Conservation (phyloP, 768 basidiomycete genomes). For the Rubroboletus pulcherrimus region DNA sequence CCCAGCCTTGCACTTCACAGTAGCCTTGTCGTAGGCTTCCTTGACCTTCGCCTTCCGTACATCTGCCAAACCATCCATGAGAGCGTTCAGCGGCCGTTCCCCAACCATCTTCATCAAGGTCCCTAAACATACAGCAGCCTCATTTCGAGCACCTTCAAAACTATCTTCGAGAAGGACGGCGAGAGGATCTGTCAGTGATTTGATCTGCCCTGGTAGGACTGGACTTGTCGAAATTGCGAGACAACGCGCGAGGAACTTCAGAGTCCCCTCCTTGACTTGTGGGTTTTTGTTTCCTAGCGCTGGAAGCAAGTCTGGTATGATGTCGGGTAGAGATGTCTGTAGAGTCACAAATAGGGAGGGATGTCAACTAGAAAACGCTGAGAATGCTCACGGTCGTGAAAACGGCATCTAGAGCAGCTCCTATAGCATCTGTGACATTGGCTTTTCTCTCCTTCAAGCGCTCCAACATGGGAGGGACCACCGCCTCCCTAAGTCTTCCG, state of each 20-base stretch:
- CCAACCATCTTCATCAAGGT: slow-evolving; percentile 96
- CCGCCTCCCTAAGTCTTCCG: slow-evolving; percentile 63
- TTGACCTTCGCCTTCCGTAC: slow-evolving; percentile 89
- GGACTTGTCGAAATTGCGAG: slow-evolving; percentile 68
- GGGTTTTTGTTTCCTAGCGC: slow-evolving; percentile 89
- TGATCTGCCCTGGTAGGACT: slow-evolving; percentile 72
- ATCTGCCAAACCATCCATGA: slow-evolving; percentile 83
- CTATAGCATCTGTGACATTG: slow-evolving; percentile 86
- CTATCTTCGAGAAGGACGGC: slow-evolving; percentile 80
- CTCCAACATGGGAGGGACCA: slow-evolving; percentile 78
- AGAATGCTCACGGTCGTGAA: slow-evolving; percentile 66
- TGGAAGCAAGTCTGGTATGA: slow-evolving; percentile 76
- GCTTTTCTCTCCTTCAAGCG: slow-evolving; percentile 92
- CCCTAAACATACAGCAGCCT: slow-evolving; percentile 86
- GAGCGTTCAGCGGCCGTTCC: slow-evolving; percentile 82
- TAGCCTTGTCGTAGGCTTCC: slow-evolving; percentile 88
- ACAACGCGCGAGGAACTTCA: slow-evolving; percentile 81
- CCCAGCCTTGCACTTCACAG: slow-evolving; percentile 83
- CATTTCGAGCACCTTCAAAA: slow-evolving; percentile 82
- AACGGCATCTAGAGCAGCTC: slow-evolving; percentile 82
- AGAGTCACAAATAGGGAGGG: slow-evolving; percentile 1
- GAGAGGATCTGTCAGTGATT: slow-evolving; percentile 74
- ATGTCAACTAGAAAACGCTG: background rate
- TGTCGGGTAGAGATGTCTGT: slow-evolving; percentile 76
- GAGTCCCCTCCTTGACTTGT: slow-evolving; percentile 89